phyloP scores from a whole-genome alignment of 1,284 basidiomycete genomes.

The Tilletia walkeri region DNA sequence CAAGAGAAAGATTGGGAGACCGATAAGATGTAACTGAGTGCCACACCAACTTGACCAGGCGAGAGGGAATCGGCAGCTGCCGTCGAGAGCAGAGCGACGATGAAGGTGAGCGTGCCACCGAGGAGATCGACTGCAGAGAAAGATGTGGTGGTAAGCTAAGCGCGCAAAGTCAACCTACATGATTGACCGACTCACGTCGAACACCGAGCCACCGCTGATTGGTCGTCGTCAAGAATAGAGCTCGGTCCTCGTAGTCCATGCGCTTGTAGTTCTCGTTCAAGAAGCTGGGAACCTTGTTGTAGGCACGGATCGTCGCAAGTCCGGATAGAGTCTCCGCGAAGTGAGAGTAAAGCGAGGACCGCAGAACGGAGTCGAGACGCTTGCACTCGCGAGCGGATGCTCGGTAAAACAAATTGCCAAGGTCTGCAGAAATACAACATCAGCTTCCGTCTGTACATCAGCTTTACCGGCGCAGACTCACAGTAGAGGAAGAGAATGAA shows the following conservation, averaged over 20 bases:
- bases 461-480: conserved; percentile 21
- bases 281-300: conserved; percentile 61
- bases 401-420: conserved; percentile 73
- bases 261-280: conserved; percentile 62
- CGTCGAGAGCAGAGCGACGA: conserved; percentile 45
- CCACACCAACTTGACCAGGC: conserved; percentile 41
- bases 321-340: conserved; percentile 84
- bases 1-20: conserved; percentile 50
- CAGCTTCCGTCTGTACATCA: not conserved
- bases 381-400: conserved; percentile 85
- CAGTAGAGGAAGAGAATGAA: conserved; percentile 48
- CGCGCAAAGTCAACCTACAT: too few species aligned
- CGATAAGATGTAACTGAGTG: conserved; percentile 48
- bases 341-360: conserved; percentile 74
- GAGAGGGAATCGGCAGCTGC: conserved; percentile 29
- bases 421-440: conserved; percentile 22
- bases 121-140: conserved; percentile 54
- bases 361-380: conserved; percentile 69
- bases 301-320: conserved; percentile 81
- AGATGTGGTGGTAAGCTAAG: not conserved
- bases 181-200: conserved; percentile 50
- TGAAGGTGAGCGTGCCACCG: conserved; percentile 50
- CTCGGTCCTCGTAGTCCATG: conserved; percentile 84
- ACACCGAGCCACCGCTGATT: conserved; percentile 83
- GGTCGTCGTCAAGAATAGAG: conserved; percentile 78